phyloP scores from a whole-genome alignment of 768 basidiomycete species.

The Nidularia pulvinata region DNA sequence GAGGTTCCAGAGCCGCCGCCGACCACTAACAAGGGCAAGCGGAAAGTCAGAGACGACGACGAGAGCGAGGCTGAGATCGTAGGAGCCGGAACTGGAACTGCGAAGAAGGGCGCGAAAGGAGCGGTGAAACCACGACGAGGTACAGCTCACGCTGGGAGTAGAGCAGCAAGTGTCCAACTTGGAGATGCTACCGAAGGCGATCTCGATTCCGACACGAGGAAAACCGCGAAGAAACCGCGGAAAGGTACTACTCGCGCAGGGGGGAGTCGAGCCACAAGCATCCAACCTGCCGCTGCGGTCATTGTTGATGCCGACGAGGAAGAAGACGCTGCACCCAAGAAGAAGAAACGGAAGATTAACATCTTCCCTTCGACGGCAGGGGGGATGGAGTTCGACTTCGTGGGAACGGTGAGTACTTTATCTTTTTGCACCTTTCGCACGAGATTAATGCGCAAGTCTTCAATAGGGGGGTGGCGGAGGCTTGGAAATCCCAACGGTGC shows the following conservation, averaged over 20 bases:
- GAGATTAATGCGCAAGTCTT: conserved; percentile 1
- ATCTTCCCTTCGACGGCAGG: conserved; percentile 47
- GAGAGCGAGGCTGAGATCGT: conserved; percentile 19
- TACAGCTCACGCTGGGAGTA: conserved; percentile 8
- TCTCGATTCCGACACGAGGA: not conserved
- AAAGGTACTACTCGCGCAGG: not conserved
- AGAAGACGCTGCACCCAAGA: conserved; percentile 39
- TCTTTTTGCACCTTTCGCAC: not conserved
- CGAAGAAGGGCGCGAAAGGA: conserved; percentile 5
- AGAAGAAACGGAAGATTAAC: conserved; percentile 74
- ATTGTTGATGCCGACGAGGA: conserved; percentile 13
- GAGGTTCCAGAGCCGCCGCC: conserved; percentile 5
- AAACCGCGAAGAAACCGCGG: not conserved
- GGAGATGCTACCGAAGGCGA: not conserved
- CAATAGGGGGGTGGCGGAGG: conserved; percentile 32
- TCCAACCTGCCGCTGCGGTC: conserved; percentile 11
- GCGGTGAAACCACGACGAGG: conserved; percentile 9
- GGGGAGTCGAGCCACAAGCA: conserved; percentile 8
- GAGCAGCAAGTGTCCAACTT: conserved; percentile 3
- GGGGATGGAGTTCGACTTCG: conserved; percentile 42
- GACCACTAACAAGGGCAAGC: conserved; percentile 6
- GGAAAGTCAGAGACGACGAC: conserved; percentile 10
- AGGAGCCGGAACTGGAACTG: conserved; percentile 9
- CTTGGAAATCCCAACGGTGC: conserved; percentile 61
- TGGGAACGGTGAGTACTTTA: conserved; percentile 14